Base-by-base conservation (phyloP, 106 monocot species). In the Ottelia alismoides region DNA sequence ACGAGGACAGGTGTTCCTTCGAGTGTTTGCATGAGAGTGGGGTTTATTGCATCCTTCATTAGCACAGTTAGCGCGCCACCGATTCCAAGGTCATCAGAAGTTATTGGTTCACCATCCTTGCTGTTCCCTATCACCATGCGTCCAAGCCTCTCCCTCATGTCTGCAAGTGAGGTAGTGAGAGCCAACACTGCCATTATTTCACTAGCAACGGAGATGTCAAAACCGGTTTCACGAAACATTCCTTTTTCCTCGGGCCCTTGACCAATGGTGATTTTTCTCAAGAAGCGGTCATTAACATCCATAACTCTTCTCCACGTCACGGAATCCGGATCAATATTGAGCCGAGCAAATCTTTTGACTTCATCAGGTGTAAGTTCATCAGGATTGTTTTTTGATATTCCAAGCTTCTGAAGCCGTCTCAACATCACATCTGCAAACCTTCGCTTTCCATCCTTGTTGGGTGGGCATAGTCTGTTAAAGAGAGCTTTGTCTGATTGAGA, bases 1-100 rank as follows among this genome's bases (percentile, higher is more conserved):
- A 98, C 90, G 51, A 98, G 81, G 31, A 98, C 98, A 3, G 98
- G 98, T 26, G 90, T 98, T 20, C 98, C 90, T 56, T 98, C 90
- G 31, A 98, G 79, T 28, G 98, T 98, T 28, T 98, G 98, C 98
- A 98, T 90, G 2, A 98, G 60, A 14, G 98, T 98, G 5, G 98
- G 98, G 65, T 90, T 76, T 28, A 98, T 98, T 22, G 98, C 98
- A 74, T 98, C 98, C 57, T 98, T 98, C 96, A 98, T 98, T 6
- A 98, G 67, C 5, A 98, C 98, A 24, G 98, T 90, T 14, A 98
- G 51, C 51, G 90, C 98, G 50, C 98, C 98, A 27, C 98, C 98
- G 51, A 98, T 25, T 2, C 98, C 98, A 52, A 98, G 81, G 68
- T 98, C 90, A 59, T 98, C 98, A 20, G 98, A 89, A 7, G 85